These are phyloP conservation scores for Colletotrichum orbiculare DNA, from an alignment of 2,329 filamentous ascomycete genomes.

Conservation along the genomic window DNA sequence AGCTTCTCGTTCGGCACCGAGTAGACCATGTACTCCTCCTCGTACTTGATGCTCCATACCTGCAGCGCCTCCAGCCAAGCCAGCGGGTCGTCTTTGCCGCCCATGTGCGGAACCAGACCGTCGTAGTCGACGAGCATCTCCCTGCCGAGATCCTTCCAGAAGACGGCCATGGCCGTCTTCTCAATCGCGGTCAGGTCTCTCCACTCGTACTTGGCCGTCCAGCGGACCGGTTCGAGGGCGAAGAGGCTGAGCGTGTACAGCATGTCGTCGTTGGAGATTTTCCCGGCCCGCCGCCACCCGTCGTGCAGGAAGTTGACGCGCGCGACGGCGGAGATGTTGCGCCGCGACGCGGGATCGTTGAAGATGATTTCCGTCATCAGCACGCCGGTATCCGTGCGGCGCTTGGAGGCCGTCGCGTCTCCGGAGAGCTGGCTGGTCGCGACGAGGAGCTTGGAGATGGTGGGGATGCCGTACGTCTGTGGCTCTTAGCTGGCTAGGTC, in stretches of 20 bases:
- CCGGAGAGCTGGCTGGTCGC: conserved; percentile 59
- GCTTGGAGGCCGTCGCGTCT: conserved; percentile 59
- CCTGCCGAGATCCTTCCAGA: conserved; percentile 68
- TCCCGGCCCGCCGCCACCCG: conserved; percentile 65
- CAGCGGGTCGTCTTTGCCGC: conserved; percentile 58
- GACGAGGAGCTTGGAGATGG: conserved; percentile 60
- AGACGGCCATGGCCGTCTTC: conserved; percentile 64
- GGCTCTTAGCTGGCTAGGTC: background rate
- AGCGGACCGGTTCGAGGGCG: conserved; percentile 64
- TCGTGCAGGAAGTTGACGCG: conserved; percentile 74
- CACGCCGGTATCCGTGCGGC: conserved; percentile 62
- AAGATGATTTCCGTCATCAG: conserved; percentile 60
- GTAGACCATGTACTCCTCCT: conserved; percentile 59
- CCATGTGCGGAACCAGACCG: conserved; percentile 51
- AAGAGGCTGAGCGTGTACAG: conserved; percentile 73
- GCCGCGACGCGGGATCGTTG: conserved; percentile 54
- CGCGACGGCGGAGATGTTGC: conserved; percentile 63
- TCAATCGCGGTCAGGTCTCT: conserved; percentile 64
- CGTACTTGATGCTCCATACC: conserved; percentile 62
- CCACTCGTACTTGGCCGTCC: conserved; percentile 68
- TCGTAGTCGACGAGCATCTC: conserved; percentile 63
- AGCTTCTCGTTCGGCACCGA: conserved; percentile 23
- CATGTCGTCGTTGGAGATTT: conserved; percentile 72
- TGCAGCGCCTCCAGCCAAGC: conserved; percentile 63
- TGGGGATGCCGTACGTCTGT: conserved; percentile 63